Conservation (phyloP, 495 filamentous ascomycete species). For the Achaetomiella virescens region DNA sequence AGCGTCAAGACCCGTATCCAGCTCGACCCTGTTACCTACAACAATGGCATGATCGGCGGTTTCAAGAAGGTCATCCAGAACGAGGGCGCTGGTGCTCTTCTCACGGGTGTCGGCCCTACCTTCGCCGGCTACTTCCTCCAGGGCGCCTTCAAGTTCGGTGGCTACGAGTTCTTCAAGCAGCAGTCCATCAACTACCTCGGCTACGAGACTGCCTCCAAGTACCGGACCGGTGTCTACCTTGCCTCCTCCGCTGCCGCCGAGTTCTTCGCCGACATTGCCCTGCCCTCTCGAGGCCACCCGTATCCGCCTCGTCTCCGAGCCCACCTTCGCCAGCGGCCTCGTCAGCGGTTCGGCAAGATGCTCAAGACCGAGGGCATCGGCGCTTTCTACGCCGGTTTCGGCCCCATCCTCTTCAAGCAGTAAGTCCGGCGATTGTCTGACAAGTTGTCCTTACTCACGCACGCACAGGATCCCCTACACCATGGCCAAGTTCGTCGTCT, state of each 20-base stretch:
- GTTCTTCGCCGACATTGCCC: conserved; percentile 91
- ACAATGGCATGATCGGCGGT: conserved; percentile 80
- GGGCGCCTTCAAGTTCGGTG: conserved; percentile 92
- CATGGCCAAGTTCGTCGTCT: conserved; percentile 99
- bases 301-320: conserved; percentile 91
- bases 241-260: conserved; percentile 77
- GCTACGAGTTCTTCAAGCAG: conserved; percentile 95
- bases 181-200: conserved; percentile 79
- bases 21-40: conserved; percentile 85
- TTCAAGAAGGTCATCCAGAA: conserved; percentile 77
- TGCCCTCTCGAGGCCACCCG: conserved; percentile 91
- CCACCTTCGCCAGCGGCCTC: conserved; percentile 77
- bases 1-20: conserved; percentile 95
- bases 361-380: conserved; percentile 75
- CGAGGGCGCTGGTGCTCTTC: conserved; percentile 82
- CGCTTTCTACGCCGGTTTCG: conserved; percentile 93
- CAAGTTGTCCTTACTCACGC: conserved; percentile 10
- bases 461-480: conserved; percentile 85
- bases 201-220: conserved; percentile 71
- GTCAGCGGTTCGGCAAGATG: conserved; percentile 82
- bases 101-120: conserved; percentile 83
- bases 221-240: conserved; percentile 85
- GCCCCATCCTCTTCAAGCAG: conserved; percentile 94
- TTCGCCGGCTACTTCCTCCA: conserved; percentile 91
- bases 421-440: conserved; percentile 44